Conservation (phyloP, 768 basidiomycete genomes). For the Lenzites betulinus region DNA sequence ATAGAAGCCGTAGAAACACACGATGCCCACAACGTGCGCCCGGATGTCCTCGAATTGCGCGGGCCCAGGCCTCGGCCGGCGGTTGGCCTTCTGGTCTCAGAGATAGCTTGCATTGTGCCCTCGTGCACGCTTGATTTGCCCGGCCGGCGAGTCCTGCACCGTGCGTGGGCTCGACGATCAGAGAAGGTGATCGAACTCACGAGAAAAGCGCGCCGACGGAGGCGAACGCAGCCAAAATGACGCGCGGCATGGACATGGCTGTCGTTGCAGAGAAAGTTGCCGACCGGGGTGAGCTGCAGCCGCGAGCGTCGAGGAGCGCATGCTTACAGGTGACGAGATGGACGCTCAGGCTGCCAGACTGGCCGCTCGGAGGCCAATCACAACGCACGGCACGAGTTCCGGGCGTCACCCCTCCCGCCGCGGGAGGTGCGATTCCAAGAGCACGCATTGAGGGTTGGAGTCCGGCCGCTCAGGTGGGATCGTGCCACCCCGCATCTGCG, state of each 20-base stretch:
- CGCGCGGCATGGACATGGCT: not conserved
- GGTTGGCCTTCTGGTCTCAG: not conserved
- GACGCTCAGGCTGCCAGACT: not conserved
- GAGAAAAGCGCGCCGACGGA: not conserved
- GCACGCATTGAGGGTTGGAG: slow-evolving; percentile 3
- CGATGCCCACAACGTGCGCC: slow-evolving; percentile 1
- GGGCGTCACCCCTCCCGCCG: not conserved
- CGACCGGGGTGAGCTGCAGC: not conserved
- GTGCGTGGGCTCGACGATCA: slow-evolving; percentile 2
- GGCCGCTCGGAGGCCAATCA: slow-evolving; percentile 6
- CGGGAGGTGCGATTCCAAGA: slow-evolving; percentile 1
- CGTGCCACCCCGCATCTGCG: slow-evolving; percentile 4
- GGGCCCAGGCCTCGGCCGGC: slow-evolving; percentile 2
- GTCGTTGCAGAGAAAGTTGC: not conserved
- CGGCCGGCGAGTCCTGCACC: not conserved
- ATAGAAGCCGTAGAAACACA: not conserved
- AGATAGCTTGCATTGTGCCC: slow-evolving; percentile 6
- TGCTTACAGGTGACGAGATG: not conserved
- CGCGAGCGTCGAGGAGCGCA: not conserved
- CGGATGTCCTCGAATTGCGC: not conserved
- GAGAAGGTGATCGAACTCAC: not conserved
- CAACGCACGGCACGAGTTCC: not conserved
- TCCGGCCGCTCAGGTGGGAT: slow-evolving; percentile 9
- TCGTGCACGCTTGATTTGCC: not conserved
- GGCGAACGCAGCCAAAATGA: slow-evolving; percentile 3